These are phyloP conservation scores for Cercospora canescens DNA, from an alignment of 2,329 filamentous ascomycete genomes.

Conservation along the genomic window DNA sequence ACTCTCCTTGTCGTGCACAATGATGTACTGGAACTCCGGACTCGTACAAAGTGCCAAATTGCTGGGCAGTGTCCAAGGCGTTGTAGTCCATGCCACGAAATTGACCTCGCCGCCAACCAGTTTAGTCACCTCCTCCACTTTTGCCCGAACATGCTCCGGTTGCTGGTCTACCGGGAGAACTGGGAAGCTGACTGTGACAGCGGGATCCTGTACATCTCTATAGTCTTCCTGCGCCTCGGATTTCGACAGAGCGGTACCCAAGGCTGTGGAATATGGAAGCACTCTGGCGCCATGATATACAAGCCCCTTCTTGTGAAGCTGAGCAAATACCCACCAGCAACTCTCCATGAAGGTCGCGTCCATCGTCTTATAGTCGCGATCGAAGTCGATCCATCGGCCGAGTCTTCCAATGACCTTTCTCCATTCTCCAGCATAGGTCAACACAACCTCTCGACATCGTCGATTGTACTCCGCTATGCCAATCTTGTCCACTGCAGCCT, in stretches of 20 bases:
- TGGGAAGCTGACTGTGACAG: constrained; percentile 85
- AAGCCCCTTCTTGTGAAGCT: constrained; percentile 82
- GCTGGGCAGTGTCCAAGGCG: constrained; percentile 82
- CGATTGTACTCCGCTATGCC: constrained; percentile 88
- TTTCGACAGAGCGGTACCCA: constrained; percentile 87
- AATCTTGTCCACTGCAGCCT: constrained; percentile 81
- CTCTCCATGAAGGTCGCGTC: constrained; percentile 94
- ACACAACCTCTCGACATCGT: constrained; percentile 89
- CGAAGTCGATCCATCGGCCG: constrained; percentile 96
- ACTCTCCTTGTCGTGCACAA: constrained; percentile 79
- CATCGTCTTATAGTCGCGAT: constrained; percentile 99
- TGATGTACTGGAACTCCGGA: constrained; percentile 82
- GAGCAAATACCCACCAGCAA: constrained; percentile 95
- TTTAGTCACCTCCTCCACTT: constrained; percentile 33
- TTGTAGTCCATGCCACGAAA: constrained; percentile 87
- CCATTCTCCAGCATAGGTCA: constrained; percentile 88
- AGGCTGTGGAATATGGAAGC: constrained; percentile 91
- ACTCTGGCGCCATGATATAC: constrained; percentile 91
- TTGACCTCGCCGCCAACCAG: constrained; percentile 58
- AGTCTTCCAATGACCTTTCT: constrained; percentile 81
- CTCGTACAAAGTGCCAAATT: constrained; percentile 76
- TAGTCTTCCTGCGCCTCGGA: constrained; percentile 96
- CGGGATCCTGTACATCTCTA: constrained; percentile 87
- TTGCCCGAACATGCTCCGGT: constrained; percentile 29
- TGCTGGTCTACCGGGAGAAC: constrained; percentile 52